Percentiles rank a stretch among this genome's conserved stretches.
Conservation (phyloP, 148 eudicot species). For the Spergularia bocconei region DNA sequence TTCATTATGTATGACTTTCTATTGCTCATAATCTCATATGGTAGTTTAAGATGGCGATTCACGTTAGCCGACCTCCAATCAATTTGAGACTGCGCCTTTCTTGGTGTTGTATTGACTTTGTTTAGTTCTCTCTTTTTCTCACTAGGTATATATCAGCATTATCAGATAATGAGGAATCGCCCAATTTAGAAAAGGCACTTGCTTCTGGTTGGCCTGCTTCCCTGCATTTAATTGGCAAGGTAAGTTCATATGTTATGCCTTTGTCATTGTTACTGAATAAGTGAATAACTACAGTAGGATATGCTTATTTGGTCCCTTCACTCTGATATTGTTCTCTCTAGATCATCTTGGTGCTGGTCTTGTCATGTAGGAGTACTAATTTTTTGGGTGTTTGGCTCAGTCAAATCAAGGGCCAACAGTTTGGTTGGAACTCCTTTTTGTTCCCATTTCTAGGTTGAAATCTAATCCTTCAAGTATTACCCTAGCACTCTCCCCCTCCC, state of each 20-base stretch:
- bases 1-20: no score
- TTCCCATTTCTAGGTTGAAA: background rate
- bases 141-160: constrained; percentile 90
- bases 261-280: no score
- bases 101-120: background rate
- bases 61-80: no score
- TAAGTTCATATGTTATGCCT: constrained; percentile 20
- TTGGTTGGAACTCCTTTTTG: no score
- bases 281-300: background rate
- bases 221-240: constrained; percentile 96
- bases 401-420: no score
- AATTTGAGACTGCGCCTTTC: no score
- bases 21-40: no score
- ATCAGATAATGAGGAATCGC: constrained; percentile 49
- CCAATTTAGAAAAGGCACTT: constrained; percentile 63
- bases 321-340: background rate
- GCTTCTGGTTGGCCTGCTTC: constrained; percentile 96
- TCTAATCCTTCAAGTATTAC: no score
- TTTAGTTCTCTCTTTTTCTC: constrained; percentile 8
- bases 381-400: background rate
- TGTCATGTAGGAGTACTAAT: background rate
- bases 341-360: background rate
- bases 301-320: background rate
- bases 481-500: no score
- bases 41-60: no score